A percentile compares a stretch with the other conserved stretches of the same genome.
Conservation (phyloP, 805 yeast genomes). For the Candida railenensis region DNA sequence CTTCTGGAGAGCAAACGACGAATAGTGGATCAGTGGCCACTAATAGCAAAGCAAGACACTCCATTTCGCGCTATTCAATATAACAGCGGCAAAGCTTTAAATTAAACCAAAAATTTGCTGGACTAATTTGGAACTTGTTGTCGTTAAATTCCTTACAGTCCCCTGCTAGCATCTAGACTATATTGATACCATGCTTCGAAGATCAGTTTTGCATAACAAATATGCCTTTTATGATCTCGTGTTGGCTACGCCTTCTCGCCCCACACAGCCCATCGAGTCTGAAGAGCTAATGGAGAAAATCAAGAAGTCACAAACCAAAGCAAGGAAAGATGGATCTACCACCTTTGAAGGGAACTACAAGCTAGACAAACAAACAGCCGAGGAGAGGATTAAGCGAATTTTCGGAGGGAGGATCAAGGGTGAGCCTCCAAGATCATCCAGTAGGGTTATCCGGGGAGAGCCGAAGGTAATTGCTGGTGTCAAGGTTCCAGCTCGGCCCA, state of each 20-base stretch:
- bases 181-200: not conserved
- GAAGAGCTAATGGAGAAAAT: not conserved
- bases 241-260: conserved; percentile 30
- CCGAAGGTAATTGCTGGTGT: conserved; percentile 55
- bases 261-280: conserved; percentile 32
- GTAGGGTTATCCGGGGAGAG: conserved; percentile 35
- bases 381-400: conserved; percentile 47
- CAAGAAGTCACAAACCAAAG: conserved; percentile 17
- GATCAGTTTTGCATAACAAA: conserved; percentile 6
- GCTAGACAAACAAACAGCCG: conserved; percentile 33
- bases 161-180: too few relatives aligned
- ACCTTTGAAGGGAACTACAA: conserved; percentile 34
- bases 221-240: conserved; percentile 39
- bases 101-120: too few relatives aligned
- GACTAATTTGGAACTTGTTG: too few relatives aligned
- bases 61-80: too few relatives aligned
- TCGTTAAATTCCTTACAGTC: too few relatives aligned
- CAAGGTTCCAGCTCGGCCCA: conserved; percentile 77
- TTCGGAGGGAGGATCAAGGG: conserved; percentile 62
- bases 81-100: too few relatives aligned
- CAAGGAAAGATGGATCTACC: conserved; percentile 19
- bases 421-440: conserved; percentile 41
- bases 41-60: too few relatives aligned
- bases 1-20: too few relatives aligned
- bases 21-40: too few relatives aligned